A percentile compares a stretch with the other conserved stretches of the same genome.
Conservation (phyloP, 2,329 filamentous ascomycete species). For the Penicillium sp. region DNA sequence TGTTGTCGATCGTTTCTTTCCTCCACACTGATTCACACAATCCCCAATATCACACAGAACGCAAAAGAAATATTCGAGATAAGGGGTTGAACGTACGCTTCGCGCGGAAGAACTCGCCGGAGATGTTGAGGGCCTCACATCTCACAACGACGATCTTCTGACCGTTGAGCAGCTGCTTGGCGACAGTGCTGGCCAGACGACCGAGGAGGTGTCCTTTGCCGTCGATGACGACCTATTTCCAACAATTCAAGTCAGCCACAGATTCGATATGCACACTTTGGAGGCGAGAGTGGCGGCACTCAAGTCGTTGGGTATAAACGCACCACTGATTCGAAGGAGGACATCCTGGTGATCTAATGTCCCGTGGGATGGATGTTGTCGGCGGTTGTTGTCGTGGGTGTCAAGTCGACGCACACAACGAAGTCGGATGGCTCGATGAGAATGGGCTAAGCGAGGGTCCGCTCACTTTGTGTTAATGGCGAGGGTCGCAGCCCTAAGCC, state of each 20-base stretch:
- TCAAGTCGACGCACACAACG: conserved; percentile 38
- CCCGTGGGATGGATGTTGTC: conserved; percentile 38
- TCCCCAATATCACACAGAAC: conserved; percentile 6
- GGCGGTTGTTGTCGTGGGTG: conserved; percentile 42
- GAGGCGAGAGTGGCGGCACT: conserved; percentile 11
- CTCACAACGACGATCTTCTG: conserved; percentile 99
- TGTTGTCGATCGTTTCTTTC: conserved; percentile 1
- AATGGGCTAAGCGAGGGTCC: conserved; percentile 34
- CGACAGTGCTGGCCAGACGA: conserved; percentile 93
- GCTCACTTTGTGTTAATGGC: conserved; percentile 30
- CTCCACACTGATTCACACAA: conserved; percentile 6
- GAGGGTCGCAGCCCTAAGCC: conserved; percentile 36
- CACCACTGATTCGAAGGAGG: conserved; percentile 59
- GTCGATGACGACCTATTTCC: conserved; percentile 84
- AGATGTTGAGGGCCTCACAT: conserved; percentile 99
- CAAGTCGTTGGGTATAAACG: conserved; percentile 29
- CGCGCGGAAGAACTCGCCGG: conserved; percentile 99
- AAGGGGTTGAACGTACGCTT: conserved; percentile 73
- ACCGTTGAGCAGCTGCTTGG: conserved; percentile 97
- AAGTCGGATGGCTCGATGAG: conserved; percentile 34
- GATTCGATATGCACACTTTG: conserved; percentile 9
- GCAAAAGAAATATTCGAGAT: conserved; percentile 15
- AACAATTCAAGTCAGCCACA: conserved; percentile 38
- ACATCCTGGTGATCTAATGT: conserved; percentile 49
- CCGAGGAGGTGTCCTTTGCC: conserved; percentile 99